Base-by-base conservation (phyloP, 306 rosid genomes). In the Cucurbita argyrosperma region DNA sequence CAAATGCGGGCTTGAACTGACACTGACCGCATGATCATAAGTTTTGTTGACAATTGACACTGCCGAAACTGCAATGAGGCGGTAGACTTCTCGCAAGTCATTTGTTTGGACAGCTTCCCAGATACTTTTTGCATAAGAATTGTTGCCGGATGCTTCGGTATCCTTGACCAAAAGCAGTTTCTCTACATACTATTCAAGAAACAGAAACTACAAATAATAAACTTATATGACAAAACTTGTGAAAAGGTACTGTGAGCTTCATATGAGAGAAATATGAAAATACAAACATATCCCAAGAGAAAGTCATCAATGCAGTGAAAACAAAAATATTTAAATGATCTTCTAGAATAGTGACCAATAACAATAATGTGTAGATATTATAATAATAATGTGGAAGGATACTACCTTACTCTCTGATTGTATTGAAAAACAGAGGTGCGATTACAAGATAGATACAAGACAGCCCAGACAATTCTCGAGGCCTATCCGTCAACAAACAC, bases 91-190 rank as follows among this genome's bases (percentile, higher is more conserved):
- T 76, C 21, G 85, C 73, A 94, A 73, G 76, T 87, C 82, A 76
- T 82, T 62, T 61, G 77, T 79, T 81, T 85, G 62, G 59, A 91
- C 96, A 23, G 95, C 95, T 79, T 86, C 81, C 99, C 99, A 94
- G 60, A 94, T 85, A 42, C 81, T 82, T 72, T 70, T 3, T 23
- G 86, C 82, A 81, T 75, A 76, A 76, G 87, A 81, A 73, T 82
- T 82, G 53, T 30, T 82, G 75, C 78, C 82, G 0, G 90, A 70
- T 30, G 46, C 77, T 81, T 79, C 75, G 72, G 50, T 83, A 51
- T 82, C 92, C 84, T 77, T 85, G 77, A 85, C 55, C 64, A 91
- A 86, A 78, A 91, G 80, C 75, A 75, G 76, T 84, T 89, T 94
- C 87, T 91, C 97, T 14, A 88, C 82, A 68, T 94, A 94, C 99